Conservation (phyloP, 2,329 filamentous ascomycete genomes). For the Ophiostoma piceae region DNA sequence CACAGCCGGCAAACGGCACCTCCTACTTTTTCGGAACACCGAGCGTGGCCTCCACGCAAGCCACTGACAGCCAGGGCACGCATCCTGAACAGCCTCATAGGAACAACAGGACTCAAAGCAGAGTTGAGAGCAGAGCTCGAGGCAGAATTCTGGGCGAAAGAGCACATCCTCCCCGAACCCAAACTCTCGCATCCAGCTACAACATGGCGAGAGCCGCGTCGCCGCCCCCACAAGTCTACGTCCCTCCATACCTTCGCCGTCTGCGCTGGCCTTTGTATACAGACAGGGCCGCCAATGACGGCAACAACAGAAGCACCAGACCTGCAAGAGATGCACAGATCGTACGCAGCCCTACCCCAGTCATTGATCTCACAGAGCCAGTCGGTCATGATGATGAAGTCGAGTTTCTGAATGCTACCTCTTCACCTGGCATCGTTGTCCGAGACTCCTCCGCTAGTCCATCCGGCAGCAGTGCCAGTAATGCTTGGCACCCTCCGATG, state of each 20-base stretch:
- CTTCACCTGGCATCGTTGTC: neutral
- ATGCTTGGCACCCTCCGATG: neutral
- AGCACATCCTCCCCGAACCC: neutral
- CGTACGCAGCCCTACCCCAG: neutral
- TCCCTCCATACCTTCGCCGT: constrained; percentile 5
- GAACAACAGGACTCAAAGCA: neutral
- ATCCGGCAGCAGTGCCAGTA: neutral
- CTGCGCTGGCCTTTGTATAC: neutral
- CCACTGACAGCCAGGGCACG: neutral
- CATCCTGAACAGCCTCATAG: neutral
- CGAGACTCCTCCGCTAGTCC: neutral
- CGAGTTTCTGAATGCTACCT: neutral
- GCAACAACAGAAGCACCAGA: neutral
- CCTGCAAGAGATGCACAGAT: neutral
- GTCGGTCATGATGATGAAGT: neutral
- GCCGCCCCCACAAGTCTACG: neutral
- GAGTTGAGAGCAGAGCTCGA: neutral
- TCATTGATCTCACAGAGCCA: neutral
- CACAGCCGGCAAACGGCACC: neutral
- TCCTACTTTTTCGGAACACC: constrained; percentile 20
- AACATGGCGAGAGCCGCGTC: neutral
- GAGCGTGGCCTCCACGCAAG: neutral
- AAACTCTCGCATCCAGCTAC: neutral
- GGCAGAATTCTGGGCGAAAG: neutral
- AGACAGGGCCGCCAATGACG: neutral